Percentiles rank a stretch among this genome's conserved stretches.
Conservation (phyloP, 2,329 filamentous ascomycete genomes). For the Colletotrichum ledebouriae region DNA sequence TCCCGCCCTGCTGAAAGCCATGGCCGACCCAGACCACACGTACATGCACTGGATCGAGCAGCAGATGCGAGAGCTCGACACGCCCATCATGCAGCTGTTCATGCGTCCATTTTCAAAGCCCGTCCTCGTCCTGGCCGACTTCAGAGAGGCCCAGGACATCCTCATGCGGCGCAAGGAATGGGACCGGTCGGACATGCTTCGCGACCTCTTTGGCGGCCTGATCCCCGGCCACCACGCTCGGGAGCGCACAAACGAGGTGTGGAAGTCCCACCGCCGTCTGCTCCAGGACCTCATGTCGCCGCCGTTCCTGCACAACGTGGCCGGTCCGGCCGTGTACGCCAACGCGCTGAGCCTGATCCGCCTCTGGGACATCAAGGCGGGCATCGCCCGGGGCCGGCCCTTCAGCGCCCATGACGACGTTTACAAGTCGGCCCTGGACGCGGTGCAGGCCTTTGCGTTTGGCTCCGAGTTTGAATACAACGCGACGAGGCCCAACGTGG, state of each 20-base stretch:
- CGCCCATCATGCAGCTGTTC: constrained; percentile 53
- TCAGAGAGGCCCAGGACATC: constrained; percentile 52
- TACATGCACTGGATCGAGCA: too few relatives aligned
- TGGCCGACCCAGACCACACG: too few relatives aligned
- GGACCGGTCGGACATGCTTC: constrained; percentile 45
- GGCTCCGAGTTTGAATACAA: constrained; percentile 41
- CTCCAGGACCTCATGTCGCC: constrained; percentile 55
- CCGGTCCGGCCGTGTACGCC: constrained; percentile 51
- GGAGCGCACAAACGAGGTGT: constrained; percentile 48
- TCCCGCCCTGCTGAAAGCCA: too few relatives aligned
- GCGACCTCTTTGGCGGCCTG: constrained; percentile 17
- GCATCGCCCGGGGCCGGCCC: constrained; percentile 48
- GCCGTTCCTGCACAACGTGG: constrained; percentile 51
- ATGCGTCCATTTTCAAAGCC: constrained; percentile 50
- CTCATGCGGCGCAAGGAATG: constrained; percentile 52
- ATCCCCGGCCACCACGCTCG: constrained; percentile 51
- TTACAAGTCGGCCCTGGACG: constrained; percentile 49
- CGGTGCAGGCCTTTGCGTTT: constrained; percentile 50
- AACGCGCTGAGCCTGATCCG: constrained; percentile 49
- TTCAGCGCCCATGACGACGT: constrained; percentile 50
- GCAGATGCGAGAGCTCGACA: constrained; percentile 37
- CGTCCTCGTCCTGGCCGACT: constrained; percentile 50
- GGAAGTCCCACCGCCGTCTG: constrained; percentile 51
- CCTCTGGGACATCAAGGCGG: constrained; percentile 51
- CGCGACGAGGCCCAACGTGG: constrained; percentile 18